phyloP scores from a whole-genome alignment of 495 filamentous ascomycete species.

The Neurospora tetrasperma region DNA sequence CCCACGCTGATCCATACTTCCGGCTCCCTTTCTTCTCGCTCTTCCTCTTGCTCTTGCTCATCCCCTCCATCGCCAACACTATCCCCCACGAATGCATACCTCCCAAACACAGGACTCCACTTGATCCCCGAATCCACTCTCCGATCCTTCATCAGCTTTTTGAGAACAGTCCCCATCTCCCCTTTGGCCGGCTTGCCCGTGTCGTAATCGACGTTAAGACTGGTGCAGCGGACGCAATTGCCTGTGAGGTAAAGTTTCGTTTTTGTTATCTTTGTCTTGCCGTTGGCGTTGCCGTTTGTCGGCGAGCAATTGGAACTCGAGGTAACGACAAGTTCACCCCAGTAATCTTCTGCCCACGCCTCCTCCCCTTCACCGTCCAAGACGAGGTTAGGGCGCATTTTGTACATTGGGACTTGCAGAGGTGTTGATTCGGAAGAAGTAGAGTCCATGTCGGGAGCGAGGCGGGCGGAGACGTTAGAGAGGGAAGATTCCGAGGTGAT shows the following conservation, averaged over 20 bases:
- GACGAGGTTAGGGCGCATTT: slow-evolving; percentile 81
- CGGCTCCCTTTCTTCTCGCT: slow-evolving; percentile 34
- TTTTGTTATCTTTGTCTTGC: slow-evolving; percentile 19
- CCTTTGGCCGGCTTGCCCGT: slow-evolving; percentile 58
- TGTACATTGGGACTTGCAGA: slow-evolving; percentile 38
- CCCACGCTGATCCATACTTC: slow-evolving; percentile 39
- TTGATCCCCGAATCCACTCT: slow-evolving; percentile 64
- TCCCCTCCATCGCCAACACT: slow-evolving; percentile 43
- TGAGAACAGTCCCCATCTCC: slow-evolving; percentile 57
- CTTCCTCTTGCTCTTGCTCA: slow-evolving; percentile 51
- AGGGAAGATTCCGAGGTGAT: slow-evolving; percentile 63
- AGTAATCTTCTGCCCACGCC: slow-evolving; percentile 80
- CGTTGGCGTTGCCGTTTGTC: no score
- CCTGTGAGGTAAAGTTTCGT: slow-evolving; percentile 49
- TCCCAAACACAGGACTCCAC: slow-evolving; percentile 74
- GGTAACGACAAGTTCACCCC: slow-evolving; percentile 52
- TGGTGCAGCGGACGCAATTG: slow-evolving; percentile 73
- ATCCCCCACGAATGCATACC: slow-evolving; percentile 58
- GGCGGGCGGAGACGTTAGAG: slow-evolving; percentile 48
- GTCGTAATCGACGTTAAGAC: slow-evolving; percentile 73
- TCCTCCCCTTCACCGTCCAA: slow-evolving; percentile 44
- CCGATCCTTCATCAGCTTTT: slow-evolving; percentile 68
- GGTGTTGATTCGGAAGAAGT: slow-evolving; percentile 5
- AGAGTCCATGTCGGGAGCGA: slow-evolving; percentile 32
- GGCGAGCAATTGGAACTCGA: not conserved